Percentiles rank a stretch among this genome's conserved stretches.
Evolutionary conservation across 768 basidiomycete genomes (phyloP).

Genomic region (Clavulina sp.): DNA sequence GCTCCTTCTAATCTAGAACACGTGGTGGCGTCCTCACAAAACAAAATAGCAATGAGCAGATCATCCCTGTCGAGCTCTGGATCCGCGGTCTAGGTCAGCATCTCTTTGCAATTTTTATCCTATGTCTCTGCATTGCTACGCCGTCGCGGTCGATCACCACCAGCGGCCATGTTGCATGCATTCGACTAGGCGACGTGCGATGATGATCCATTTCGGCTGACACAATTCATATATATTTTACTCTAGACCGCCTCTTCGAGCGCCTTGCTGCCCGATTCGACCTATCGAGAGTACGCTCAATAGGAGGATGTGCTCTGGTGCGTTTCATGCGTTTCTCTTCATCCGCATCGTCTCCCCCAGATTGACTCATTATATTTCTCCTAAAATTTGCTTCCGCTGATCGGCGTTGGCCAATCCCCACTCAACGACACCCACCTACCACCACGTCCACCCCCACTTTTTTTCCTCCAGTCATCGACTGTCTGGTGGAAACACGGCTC

Average conservation of each 20-base stretch:
- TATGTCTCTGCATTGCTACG: neutral
- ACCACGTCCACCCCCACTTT: neutral
- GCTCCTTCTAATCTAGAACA: conserved; percentile 32
- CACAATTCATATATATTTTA: too few relatives aligned
- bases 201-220: too few relatives aligned
- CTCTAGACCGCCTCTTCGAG: conserved; percentile 54
- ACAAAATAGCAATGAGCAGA: conserved; percentile 71
- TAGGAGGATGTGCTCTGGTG: conserved; percentile 67
- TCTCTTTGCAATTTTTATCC: neutral
- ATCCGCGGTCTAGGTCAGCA: conserved; percentile 64
- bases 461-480: conserved; percentile 35
- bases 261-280: conserved; percentile 57
- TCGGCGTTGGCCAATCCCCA: conserved; percentile 6
- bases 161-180: too few relatives aligned
- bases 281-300: conserved; percentile 48
- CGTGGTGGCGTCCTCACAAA: conserved; percentile 77
- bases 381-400: neutral
- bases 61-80: conserved; percentile 84
- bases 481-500: conserved; percentile 81
- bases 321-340: conserved; percentile 11
- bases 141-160: conserved; percentile 3
- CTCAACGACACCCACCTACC: conserved; percentile 1
- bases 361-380: neutral
- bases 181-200: too few relatives aligned
- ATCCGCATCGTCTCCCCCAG: neutral